A percentile compares a stretch with the other conserved stretches of the same genome.
Conservation (phyloP, 495 filamentous ascomycete species). For the Glonium stellatum region DNA sequence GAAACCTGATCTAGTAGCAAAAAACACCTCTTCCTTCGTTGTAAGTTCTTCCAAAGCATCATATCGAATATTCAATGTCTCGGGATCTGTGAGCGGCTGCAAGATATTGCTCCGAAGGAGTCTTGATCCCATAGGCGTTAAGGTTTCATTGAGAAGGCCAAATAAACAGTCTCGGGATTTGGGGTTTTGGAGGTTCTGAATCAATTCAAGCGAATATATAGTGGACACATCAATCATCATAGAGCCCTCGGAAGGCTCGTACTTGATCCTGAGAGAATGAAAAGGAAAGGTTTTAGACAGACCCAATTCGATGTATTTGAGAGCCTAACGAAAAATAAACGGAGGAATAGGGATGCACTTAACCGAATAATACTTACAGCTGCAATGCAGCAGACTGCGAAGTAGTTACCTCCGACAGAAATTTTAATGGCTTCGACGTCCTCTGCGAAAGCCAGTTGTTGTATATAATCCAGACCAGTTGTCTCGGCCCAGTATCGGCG, state of each 20-base stretch:
- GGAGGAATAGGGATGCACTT: neutral
- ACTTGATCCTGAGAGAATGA: slow-evolving; percentile 78
- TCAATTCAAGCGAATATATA: slow-evolving; percentile 75
- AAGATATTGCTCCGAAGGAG: slow-evolving; percentile 74
- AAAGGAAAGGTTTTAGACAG: slow-evolving; percentile 57
- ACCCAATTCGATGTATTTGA: slow-evolving; percentile 73
- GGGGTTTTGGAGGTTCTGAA: slow-evolving; percentile 73
- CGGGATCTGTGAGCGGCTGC: slow-evolving; percentile 73
- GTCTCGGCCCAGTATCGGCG: slow-evolving; percentile 87
- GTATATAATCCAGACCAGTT: slow-evolving; percentile 68
- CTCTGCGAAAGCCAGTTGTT: slow-evolving; percentile 66
- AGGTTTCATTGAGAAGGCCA: slow-evolving; percentile 73
- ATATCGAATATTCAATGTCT: slow-evolving; percentile 57
- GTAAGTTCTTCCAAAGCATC: slow-evolving; percentile 82
- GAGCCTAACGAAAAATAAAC: slow-evolving; percentile 45
- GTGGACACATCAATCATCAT: slow-evolving; percentile 93
- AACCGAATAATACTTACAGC: slow-evolving; percentile 55
- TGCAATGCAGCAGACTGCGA: slow-evolving; percentile 80
- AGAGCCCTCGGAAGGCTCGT: slow-evolving; percentile 79
- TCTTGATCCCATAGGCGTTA: slow-evolving; percentile 81
- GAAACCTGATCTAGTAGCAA: slow-evolving; percentile 58
- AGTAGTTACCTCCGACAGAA: slow-evolving; percentile 76
- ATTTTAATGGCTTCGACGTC: slow-evolving; percentile 74
- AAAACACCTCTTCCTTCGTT: slow-evolving; percentile 81
- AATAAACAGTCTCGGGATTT: slow-evolving; percentile 75